These are phyloP conservation scores for Funneliformis mosseae DNA, from an alignment of 192 early-diverging fungal species.

Conservation along the genomic window DNA sequence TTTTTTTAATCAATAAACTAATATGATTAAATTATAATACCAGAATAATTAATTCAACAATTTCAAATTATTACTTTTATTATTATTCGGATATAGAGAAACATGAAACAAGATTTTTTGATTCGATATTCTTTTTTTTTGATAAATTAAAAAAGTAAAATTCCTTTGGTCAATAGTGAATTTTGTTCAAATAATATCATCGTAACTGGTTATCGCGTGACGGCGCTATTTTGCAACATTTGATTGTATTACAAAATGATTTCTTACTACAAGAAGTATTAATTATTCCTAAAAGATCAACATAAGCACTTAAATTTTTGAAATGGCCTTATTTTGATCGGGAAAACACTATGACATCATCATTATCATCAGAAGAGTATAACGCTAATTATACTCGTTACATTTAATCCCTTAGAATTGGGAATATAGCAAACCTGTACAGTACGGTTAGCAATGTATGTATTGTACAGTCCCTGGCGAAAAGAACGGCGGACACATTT, in stretches of 20 bases:
- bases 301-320: slow-evolving; percentile 25
- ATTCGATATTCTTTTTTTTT: slow-evolving; percentile 24
- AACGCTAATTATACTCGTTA: not conserved
- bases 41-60: no score
- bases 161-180: slow-evolving; percentile 24
- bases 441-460: no score
- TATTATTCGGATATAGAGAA: not conserved
- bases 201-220: slow-evolving; percentile 5
- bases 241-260: slow-evolving; percentile 30
- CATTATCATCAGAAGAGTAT: not conserved
- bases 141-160: slow-evolving; percentile 1
- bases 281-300: no score
- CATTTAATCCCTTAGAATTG: no score
- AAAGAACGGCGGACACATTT: no score
- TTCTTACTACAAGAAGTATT: slow-evolving; percentile 26
- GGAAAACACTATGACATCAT: no score
- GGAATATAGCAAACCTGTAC: no score
- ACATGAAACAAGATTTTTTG: not conserved
- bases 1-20: no score
- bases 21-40: not conserved
- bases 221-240: slow-evolving; percentile 17
- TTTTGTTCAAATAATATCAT: slow-evolving; percentile 12
- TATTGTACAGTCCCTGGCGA: no score
- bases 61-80: slow-evolving; percentile 10
- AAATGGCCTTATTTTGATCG: not conserved